These are phyloP conservation scores for Fusarium caatingaense DNA, from an alignment of 2,329 filamentous ascomycete genomes.

Conservation along the genomic window DNA sequence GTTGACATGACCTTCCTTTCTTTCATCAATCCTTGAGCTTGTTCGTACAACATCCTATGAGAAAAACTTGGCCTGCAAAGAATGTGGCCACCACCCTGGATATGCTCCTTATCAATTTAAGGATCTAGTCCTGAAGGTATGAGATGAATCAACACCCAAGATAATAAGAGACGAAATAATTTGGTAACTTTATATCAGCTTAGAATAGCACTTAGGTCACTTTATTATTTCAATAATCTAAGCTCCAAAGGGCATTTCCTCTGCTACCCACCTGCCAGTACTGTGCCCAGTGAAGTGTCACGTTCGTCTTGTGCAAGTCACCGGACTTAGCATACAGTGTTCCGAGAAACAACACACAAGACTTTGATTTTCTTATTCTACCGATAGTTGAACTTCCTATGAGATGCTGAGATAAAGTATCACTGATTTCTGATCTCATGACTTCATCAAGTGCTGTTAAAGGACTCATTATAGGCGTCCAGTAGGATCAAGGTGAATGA, in stretches of 20 bases:
- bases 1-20: neutral
- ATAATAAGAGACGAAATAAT: too few species aligned
- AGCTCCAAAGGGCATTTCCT: too few species aligned
- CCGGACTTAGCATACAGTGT: neutral
- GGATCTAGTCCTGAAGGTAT: too few species aligned
- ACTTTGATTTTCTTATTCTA: neutral
- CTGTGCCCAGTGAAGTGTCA: neutral
- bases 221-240: too few species aligned
- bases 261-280: neutral
- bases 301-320: too few species aligned
- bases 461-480: rapidly evolving
- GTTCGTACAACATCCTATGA: neutral
- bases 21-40: neutral
- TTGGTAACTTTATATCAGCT: too few species aligned
- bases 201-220: too few species aligned
- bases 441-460: neutral
- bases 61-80: neutral
- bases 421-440: rapidly evolving
- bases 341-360: neutral
- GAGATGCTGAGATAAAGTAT: rapidly evolving
- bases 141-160: rapidly evolving
- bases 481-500: neutral
- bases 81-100: too few species aligned
- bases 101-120: too few species aligned
- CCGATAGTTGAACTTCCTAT: too few species aligned